Conservation (phyloP, 805 yeast genomes). For the Sugiyamaella marilandica region DNA sequence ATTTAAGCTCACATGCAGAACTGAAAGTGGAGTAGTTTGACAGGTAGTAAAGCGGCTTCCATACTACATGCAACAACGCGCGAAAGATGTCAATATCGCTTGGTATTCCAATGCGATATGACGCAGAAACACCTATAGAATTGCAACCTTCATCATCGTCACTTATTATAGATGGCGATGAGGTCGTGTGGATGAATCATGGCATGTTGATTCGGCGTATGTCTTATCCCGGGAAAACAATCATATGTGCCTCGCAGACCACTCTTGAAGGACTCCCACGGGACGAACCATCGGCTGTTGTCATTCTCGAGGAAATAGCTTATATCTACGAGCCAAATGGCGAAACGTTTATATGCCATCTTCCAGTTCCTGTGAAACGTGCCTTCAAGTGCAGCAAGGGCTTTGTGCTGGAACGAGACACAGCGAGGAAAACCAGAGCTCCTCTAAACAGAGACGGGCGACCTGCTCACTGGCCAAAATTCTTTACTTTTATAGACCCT, state of each 20-base stretch:
- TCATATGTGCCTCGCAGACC: constrained; percentile 60
- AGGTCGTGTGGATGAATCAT: constrained; percentile 48
- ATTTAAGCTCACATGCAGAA: too few species aligned
- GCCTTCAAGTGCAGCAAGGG: constrained; percentile 70
- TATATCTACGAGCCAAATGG: constrained; percentile 61
- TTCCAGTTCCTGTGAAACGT: constrained; percentile 61
- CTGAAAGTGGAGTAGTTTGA: too few species aligned
- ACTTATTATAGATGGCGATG: constrained; percentile 1
- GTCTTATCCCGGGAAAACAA: constrained; percentile 40
- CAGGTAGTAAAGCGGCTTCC: too few species aligned
- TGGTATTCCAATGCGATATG: too few species aligned
- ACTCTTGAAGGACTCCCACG: constrained; percentile 36
- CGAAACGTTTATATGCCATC: constrained; percentile 51
- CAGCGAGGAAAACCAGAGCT: neutral
- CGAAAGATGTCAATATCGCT: too few species aligned
- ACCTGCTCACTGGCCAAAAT: constrained; percentile 30
- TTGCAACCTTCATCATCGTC: neutral
- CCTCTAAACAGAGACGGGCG: constrained; percentile 4
- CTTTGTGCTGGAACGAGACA: constrained; percentile 52
- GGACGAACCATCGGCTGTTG: constrained; percentile 43
- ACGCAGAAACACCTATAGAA: too few species aligned
- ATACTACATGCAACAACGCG: too few species aligned
- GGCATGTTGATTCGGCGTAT: constrained; percentile 46
- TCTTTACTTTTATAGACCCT: constrained; percentile 71
- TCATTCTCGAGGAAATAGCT: constrained; percentile 57